Percentiles rank a stretch among this genome's conserved stretches.
Evolutionary conservation across 2,329 filamentous ascomycete genomes (phyloP).

Genomic region (Colletotrichum trifolii): DNA sequence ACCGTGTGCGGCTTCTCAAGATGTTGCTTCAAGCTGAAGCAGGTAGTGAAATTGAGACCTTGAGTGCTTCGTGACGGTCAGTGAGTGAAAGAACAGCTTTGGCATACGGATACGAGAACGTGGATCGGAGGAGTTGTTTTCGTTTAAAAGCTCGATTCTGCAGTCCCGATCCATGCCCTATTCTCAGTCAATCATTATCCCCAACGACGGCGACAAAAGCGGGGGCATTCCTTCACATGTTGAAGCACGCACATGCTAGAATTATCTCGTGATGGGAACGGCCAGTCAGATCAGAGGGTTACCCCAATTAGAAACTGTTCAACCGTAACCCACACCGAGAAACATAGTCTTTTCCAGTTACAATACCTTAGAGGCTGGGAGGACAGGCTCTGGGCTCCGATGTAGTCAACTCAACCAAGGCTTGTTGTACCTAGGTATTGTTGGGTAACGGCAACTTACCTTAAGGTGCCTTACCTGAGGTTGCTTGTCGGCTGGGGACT

Average conservation of each 20-base stretch:
- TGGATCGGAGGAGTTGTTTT: constrained; percentile 18
- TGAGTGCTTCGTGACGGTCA: no score
- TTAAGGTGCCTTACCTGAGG: no score
- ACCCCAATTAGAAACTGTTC: constrained; percentile 6
- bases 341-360: not conserved
- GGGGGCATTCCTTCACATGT: constrained; percentile 34
- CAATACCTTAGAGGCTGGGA: not conserved
- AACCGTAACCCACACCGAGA: not conserved
- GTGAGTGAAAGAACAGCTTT: constrained; percentile 23
- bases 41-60: no score
- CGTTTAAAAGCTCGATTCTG: constrained; percentile 11
- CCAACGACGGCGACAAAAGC: constrained; percentile 33
- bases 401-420: not conserved
- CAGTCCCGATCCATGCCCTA: constrained; percentile 20
- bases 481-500: constrained; percentile 27
- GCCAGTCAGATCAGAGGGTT: constrained; percentile 22
- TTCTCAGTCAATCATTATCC: constrained; percentile 27
- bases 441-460: constrained; percentile 5
- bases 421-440: not conserved
- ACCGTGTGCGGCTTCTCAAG: no score
- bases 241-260: constrained; percentile 20
- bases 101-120: constrained; percentile 29
- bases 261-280: constrained; percentile 28
- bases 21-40: no score
- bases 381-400: constrained; percentile 6